Evolutionary conservation across 2,329 filamentous ascomycete genomes (phyloP), one percentile per base, ranked within the genome.

Genomic region (Pseudocercospora eumusae): DNA sequence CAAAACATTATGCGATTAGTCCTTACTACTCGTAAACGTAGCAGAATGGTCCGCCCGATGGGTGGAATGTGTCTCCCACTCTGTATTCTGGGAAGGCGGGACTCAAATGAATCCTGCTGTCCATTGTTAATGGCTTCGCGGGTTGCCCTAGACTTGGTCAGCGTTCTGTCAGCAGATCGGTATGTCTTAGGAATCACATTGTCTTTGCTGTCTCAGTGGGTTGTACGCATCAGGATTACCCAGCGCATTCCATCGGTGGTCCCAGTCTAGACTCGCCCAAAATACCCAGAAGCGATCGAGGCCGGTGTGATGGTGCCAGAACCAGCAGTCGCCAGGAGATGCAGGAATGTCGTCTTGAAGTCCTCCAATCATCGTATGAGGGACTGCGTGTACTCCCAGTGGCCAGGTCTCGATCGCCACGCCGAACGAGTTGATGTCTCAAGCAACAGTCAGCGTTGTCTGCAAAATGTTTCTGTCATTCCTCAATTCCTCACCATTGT

Each of bases 231-330:
- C 52, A 3, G 57, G 36, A 42, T 23, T 27, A 6, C 57, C 31
- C 1, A 63, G 23, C 11, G 21, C 47, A 21, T 57, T 45, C 44
- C 21, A 45, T 27, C 57, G 20, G 5, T 36, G 40, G 15, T 31
- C n/a, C 7, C 40, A 57, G 15, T 63, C 54, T 7, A 83, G 27
- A 61, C 77, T 78, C 68, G 83, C 80, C 81, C 81, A 84, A 7
- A 78, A 79, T 73, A 76, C 78, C 71, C 75, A 83, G 1, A 77
- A 64, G 1, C 78, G 73, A 31, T 66, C 64, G 20, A 83, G 76
- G 74, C 77, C 77, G 10, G 63, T 65, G 61, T 83, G 81, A 64
- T 83, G 81, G 20, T 79, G 72, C 70, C 75, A 83, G 72, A 83
- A 82, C 11, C 74, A 68, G 2, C 80, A 80, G 56, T 83, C 81